These are phyloP conservation scores for Coemansia biformis DNA, from an alignment of 192 early-diverging fungal species.

Conservation along the genomic window DNA sequence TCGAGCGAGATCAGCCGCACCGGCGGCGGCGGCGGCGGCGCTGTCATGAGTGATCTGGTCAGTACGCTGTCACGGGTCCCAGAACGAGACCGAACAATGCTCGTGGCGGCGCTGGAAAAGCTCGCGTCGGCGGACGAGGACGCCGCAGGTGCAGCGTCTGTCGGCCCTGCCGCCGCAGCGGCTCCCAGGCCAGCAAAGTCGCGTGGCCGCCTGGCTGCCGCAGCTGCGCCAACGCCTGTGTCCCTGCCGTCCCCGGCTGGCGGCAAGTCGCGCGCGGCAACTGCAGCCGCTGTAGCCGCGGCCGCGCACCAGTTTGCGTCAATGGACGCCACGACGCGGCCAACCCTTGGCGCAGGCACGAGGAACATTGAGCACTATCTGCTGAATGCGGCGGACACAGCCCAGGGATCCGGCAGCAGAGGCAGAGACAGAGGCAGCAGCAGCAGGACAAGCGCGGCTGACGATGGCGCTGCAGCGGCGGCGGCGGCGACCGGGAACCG, in stretches of 20 bases:
- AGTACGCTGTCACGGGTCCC: conserved; percentile 36
- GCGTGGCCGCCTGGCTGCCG: conserved; percentile 7
- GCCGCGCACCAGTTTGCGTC: conserved; percentile 28
- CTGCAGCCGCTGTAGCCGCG: conserved; percentile 23
- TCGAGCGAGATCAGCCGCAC: conserved; percentile 11
- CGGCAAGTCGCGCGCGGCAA: conserved; percentile 20
- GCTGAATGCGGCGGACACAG: neutral
- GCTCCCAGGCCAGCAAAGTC: conserved; percentile 6
- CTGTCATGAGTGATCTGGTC: conserved; percentile 28
- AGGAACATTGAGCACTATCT: neutral
- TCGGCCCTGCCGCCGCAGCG: neutral
- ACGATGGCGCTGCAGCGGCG: neutral
- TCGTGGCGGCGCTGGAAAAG: conserved; percentile 34
- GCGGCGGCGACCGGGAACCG: too few relatives aligned
- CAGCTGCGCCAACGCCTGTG: conserved; percentile 6
- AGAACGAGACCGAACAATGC: conserved; percentile 31
- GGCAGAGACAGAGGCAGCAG: conserved; percentile 9
- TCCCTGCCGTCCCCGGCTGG: neutral
- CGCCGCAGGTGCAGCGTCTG: neutral
- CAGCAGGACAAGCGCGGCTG: conserved; percentile 5
- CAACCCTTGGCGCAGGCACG: neutral
- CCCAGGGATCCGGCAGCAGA: too few relatives aligned
- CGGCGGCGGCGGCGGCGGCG: conserved; percentile 6
- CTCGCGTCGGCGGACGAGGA: conserved; percentile 11
- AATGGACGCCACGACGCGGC: conserved; percentile 6